A percentile compares a stretch with the other conserved stretches of the same genome.
These are phyloP conservation scores for Globisporangium solare DNA, from an alignment of 352 stramenopile genomes.

Conservation along the genomic window DNA sequence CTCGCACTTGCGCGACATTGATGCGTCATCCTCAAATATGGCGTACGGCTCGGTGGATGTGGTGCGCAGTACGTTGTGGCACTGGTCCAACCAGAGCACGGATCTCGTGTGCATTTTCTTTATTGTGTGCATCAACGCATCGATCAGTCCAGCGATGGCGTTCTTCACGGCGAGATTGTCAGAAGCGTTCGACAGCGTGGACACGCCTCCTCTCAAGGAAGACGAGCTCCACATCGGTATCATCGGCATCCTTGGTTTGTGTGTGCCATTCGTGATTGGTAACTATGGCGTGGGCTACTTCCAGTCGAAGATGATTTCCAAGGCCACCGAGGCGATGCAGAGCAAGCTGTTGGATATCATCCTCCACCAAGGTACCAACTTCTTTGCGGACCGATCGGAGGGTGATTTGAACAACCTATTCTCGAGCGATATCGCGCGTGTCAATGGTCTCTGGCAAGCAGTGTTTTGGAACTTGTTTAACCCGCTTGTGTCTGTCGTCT, in stretches of 20 bases:
- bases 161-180: slow-evolving; percentile 75
- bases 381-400: slow-evolving; percentile 82
- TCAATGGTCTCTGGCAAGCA: slow-evolving; percentile 83
- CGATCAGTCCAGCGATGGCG: slow-evolving; percentile 72
- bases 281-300: slow-evolving; percentile 86
- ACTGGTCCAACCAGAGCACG: slow-evolving; percentile 82
- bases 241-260: slow-evolving; percentile 66
- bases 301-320: slow-evolving; percentile 89
- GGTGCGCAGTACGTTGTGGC: slow-evolving; percentile 69
- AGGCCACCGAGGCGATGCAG: slow-evolving; percentile 79
- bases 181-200: slow-evolving; percentile 57
- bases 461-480: slow-evolving; percentile 89
- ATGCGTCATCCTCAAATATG: slow-evolving; percentile 68
- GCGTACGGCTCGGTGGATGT: slow-evolving; percentile 76
- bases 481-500: slow-evolving; percentile 69
- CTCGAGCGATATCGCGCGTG: slow-evolving; percentile 78
- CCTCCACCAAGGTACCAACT: slow-evolving; percentile 69
- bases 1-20: slow-evolving; percentile 77
- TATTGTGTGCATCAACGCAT: slow-evolving; percentile 79
- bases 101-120: slow-evolving; percentile 74
- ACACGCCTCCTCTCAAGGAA: slow-evolving; percentile 33
- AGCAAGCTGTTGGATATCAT: slow-evolving; percentile 73
- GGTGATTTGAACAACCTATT: slow-evolving; percentile 89
- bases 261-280: slow-evolving; percentile 81
- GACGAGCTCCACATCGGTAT: slow-evolving; percentile 62